phyloP scores from a whole-genome alignment of 208 protist genomes.

The Angomonas deanei region DNA sequence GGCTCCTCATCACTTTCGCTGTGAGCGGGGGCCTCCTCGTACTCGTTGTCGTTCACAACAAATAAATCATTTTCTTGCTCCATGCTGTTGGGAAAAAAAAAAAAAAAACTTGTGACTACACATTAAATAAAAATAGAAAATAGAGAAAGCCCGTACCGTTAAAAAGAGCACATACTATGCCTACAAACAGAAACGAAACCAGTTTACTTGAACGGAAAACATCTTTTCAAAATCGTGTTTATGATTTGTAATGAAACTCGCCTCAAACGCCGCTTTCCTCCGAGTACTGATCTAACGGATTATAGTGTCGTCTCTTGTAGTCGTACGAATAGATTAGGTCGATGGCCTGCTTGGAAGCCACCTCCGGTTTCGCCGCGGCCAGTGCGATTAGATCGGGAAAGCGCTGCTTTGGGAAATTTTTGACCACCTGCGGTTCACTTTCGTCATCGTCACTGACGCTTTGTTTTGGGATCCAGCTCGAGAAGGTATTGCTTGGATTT shows the following conservation, averaged over 20 bases:
- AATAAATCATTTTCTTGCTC: constrained; percentile 23
- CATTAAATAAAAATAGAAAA: neutral
- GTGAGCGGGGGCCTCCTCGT: constrained; percentile 9
- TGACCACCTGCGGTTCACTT: constrained; percentile 1
- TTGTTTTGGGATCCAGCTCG: constrained; percentile 40
- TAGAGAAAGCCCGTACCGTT: neutral
- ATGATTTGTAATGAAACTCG: neutral
- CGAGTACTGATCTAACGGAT: neutral
- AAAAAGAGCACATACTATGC: neutral
- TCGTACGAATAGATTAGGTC: constrained; percentile 12
- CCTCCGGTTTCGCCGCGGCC: constrained; percentile 47
- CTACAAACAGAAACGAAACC: neutral
- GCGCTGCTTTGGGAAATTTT: constrained; percentile 48
- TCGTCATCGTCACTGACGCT: neutral
- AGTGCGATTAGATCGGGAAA: constrained; percentile 24
- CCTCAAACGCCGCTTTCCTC: neutral
- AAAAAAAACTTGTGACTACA: constrained; percentile 13
- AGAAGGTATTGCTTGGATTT: constrained; percentile 31
- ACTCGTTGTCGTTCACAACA: constrained; percentile 18
- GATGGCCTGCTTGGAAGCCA: constrained; percentile 27
- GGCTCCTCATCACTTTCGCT: constrained; percentile 16
- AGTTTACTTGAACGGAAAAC: no score
- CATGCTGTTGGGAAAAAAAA: constrained; percentile 9
- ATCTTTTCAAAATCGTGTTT: no score
- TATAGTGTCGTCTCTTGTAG: constrained; percentile 1